phyloP scores from a whole-genome alignment of 1,139 yeast genomes.

The Yamadazyma triangularis region DNA sequence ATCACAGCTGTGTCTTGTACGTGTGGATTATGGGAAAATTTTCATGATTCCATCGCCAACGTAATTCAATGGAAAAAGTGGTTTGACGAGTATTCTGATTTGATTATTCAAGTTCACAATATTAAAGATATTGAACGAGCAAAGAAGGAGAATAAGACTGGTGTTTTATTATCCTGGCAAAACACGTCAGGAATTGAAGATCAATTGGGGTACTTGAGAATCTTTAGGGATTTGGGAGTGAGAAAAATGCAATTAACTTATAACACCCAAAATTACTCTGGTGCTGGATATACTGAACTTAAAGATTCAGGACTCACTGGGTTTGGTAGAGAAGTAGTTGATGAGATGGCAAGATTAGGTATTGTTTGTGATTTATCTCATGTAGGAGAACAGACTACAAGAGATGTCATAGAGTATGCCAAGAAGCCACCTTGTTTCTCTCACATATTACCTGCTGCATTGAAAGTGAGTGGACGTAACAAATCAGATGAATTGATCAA shows the following conservation, averaged over 20 bases:
- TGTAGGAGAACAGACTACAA: constrained; percentile 46
- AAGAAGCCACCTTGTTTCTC: constrained; percentile 48
- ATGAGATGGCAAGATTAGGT: constrained; percentile 50
- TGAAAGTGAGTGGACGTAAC: constrained; percentile 11
- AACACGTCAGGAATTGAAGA: constrained; percentile 13
- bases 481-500: constrained; percentile 11
- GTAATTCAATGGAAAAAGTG: constrained; percentile 13
- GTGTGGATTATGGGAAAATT: constrained; percentile 12
- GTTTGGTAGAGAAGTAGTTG: constrained; percentile 35
- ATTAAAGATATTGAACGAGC: constrained; percentile 10
- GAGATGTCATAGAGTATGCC: constrained; percentile 35
- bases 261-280: constrained; percentile 12
- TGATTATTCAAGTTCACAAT: constrained; percentile 10
- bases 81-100: constrained; percentile 11
- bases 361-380: constrained; percentile 51
- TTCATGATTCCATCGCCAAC: constrained; percentile 9
- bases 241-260: constrained; percentile 12
- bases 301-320: constrained; percentile 41
- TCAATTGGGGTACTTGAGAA: constrained; percentile 10
- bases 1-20: constrained; percentile 12
- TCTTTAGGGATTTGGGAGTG: constrained; percentile 12
- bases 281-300: constrained; percentile 22
- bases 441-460: constrained; percentile 19
- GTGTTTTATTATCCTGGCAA: constrained; percentile 13
- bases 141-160: constrained; percentile 9